phyloP scores from a whole-genome alignment of 2,329 filamentous ascomycete species.

The Pseudogymnoascus sp. region DNA sequence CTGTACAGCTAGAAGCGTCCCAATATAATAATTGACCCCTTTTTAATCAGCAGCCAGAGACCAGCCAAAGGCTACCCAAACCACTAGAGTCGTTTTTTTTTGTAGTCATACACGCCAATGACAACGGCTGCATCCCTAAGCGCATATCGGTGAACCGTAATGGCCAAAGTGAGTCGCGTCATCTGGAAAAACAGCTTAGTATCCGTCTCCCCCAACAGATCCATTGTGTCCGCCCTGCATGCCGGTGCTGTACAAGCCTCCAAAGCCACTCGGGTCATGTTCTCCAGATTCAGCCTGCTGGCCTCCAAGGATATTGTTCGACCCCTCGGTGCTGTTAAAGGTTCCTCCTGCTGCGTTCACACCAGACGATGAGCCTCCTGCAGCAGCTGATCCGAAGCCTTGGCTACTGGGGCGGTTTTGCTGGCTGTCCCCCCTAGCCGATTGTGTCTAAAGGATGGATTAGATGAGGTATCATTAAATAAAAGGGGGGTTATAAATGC shows the following conservation, averaged over 20 bases:
- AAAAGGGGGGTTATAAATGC: constrained; percentile 8
- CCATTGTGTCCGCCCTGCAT: constrained; percentile 53
- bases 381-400: constrained; percentile 40
- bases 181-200: constrained; percentile 30
- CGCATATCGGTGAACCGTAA: background rate
- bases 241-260: constrained; percentile 38
- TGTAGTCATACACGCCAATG: constrained; percentile 5
- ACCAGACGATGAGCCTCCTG: constrained; percentile 32
- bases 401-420: constrained; percentile 45
- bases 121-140: constrained; percentile 4
- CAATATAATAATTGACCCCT: constrained; percentile 9
- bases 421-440: constrained; percentile 56
- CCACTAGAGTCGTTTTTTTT: constrained; percentile 6
- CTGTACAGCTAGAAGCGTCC: constrained; percentile 23
- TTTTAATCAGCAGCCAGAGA: constrained; percentile 5
- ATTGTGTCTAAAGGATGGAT: constrained; percentile 56
- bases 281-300: constrained; percentile 27
- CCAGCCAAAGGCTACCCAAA: constrained; percentile 4
- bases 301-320: constrained; percentile 30
- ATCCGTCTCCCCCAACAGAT: constrained; percentile 44
- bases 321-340: constrained; percentile 26
- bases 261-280: constrained; percentile 32
- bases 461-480: constrained; percentile 35
- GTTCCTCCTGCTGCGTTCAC: constrained; percentile 24
- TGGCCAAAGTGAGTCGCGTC: background rate